Evolutionary conservation across 495 filamentous ascomycete genomes (phyloP).

Genomic region (Podospora pseudocomata): DNA sequence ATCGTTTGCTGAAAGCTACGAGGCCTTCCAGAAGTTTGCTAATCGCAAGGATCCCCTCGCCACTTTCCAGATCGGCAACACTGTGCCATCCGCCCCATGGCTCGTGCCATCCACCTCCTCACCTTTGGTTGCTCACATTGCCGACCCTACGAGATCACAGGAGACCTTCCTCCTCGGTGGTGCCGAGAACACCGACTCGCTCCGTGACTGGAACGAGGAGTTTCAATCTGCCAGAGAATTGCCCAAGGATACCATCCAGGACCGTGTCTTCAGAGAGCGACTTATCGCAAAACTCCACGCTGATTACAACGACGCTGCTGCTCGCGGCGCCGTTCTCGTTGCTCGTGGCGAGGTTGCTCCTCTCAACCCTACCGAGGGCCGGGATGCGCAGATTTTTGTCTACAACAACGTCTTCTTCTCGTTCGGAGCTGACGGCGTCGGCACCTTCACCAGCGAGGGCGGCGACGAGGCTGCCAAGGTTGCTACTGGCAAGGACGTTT

Average conservation of each 20-base stretch:
- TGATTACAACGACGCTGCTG: slow-evolving; percentile 94
- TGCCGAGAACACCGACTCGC: slow-evolving; percentile 85
- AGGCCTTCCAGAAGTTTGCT: slow-evolving; percentile 72
- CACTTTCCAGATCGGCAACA: slow-evolving; percentile 92
- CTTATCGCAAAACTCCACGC: slow-evolving; percentile 93
- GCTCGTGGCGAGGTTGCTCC: slow-evolving; percentile 90
- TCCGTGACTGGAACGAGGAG: slow-evolving; percentile 99
- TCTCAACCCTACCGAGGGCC: slow-evolving; percentile 91
- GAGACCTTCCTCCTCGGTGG: slow-evolving; percentile 88
- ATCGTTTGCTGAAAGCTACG: slow-evolving; percentile 71
- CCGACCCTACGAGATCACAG: slow-evolving; percentile 85
- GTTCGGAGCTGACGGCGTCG: slow-evolving; percentile 95
- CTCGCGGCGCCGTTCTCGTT: slow-evolving; percentile 87
- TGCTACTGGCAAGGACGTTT: slow-evolving; percentile 93
- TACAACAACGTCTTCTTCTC: slow-evolving; percentile 99
- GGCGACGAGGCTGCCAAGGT: slow-evolving; percentile 96
- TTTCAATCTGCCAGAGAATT: slow-evolving; percentile 95
- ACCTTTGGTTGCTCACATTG: slow-evolving; percentile 62
- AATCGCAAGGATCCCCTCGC: slow-evolving; percentile 80
- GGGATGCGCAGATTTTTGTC: slow-evolving; percentile 96
- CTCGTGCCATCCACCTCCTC: slow-evolving; percentile 66
- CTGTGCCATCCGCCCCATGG: slow-evolving; percentile 90
- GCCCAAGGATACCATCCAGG: slow-evolving; percentile 86
- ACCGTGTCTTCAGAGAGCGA: slow-evolving; percentile 92
- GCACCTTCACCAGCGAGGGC: slow-evolving; percentile 93